Conservation (phyloP, 192 early-diverging fungal species). For the Backusella psychrophila region DNA sequence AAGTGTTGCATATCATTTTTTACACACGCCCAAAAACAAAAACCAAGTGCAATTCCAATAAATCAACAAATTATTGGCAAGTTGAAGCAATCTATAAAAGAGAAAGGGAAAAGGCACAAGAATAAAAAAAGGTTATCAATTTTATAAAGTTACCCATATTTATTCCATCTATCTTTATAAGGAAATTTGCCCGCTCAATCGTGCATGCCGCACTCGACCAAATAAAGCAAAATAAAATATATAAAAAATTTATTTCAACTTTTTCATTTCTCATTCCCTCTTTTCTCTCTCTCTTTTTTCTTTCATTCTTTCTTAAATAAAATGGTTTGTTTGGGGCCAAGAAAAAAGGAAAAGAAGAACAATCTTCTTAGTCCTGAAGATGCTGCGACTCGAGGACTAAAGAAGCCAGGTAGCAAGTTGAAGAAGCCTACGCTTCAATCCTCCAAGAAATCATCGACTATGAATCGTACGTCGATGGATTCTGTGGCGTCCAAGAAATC, state of each 20-base stretch:
- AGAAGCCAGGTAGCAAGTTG: conserved; percentile 11
- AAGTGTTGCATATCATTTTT: background rate
- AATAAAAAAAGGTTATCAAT: background rate
- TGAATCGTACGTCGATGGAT: background rate
- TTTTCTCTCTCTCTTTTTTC: conserved; percentile 9
- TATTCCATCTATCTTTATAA: background rate
- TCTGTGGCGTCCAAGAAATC: background rate
- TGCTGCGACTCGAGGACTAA: conserved; percentile 5
- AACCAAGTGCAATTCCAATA: background rate
- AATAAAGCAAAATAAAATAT: background rate
- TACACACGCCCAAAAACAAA: background rate
- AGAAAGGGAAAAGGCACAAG: background rate
- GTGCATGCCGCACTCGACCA: background rate
- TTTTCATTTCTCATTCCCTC: background rate
- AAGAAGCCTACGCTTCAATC: conserved; percentile 1
- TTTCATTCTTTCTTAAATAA: background rate
- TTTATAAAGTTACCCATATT: background rate
- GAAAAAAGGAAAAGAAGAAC: conserved; percentile 29
- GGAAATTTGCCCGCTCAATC: background rate
- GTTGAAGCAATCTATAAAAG: background rate
- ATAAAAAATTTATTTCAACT: background rate
- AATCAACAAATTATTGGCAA: background rate
- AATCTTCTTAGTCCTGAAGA: conserved; percentile 18
- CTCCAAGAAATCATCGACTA: background rate
- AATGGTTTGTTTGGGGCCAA: conserved; percentile 30